These are phyloP conservation scores for Vararia minispora DNA, from an alignment of 768 basidiomycete genomes.

Conservation along the genomic window DNA sequence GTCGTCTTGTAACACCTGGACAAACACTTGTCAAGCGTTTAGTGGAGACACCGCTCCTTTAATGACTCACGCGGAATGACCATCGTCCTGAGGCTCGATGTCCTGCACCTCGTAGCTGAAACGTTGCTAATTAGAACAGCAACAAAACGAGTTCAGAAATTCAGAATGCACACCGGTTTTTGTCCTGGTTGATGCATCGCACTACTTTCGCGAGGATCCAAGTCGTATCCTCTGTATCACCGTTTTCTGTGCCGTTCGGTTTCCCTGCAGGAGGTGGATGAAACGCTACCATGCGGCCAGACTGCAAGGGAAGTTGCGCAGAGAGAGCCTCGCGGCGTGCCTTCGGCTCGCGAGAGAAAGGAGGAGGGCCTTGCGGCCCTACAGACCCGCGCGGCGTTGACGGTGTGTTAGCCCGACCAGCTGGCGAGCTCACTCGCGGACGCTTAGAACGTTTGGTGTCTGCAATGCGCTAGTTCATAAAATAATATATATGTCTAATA, in stretches of 20 bases:
- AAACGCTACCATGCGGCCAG: conserved; percentile 74
- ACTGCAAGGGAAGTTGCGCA: conserved; percentile 56
- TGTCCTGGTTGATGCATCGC: conserved; percentile 59
- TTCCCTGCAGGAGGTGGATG: conserved; percentile 52
- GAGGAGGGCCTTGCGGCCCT: conserved; percentile 37
- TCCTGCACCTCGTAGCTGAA: conserved; percentile 79
- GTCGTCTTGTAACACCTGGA: conserved; percentile 58
- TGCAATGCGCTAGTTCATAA: neutral
- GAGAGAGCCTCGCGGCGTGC: conserved; percentile 49
- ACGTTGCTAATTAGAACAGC: neutral
- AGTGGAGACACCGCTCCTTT: neutral
- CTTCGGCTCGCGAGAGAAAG: conserved; percentile 57
- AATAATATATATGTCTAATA: too few species aligned
- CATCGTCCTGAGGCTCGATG: conserved; percentile 73
- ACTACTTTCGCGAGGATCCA: conserved; percentile 80
- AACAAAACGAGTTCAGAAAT: neutral
- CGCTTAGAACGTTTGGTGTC: conserved; percentile 59
- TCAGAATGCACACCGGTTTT: conserved; percentile 40
- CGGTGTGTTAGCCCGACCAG: too few species aligned
- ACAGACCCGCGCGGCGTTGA: conserved; percentile 38
- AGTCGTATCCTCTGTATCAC: conserved; percentile 31
- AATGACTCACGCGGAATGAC: conserved; percentile 39
- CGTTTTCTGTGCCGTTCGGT: conserved; percentile 40
- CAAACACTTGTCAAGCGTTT: conserved; percentile 2
- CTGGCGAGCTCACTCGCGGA: conserved; percentile 58